phyloP scores from a whole-genome alignment of 371 early-diverging fungal species.

The Chytridium lagenaria region DNA sequence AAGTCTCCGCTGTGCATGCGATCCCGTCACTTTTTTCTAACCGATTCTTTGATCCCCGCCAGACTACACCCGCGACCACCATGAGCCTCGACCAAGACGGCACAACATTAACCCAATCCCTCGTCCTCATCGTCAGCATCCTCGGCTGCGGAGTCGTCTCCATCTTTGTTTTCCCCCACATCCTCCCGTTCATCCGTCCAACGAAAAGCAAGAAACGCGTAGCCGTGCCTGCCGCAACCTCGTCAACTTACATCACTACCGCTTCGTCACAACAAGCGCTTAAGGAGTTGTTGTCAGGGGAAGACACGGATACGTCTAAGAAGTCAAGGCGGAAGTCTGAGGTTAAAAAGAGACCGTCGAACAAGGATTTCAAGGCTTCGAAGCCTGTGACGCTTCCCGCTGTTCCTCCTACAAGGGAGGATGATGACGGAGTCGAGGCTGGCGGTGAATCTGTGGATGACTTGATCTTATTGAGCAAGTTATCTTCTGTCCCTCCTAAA shows the following conservation, averaged over 20 bases:
- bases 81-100: background rate
- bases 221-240: background rate
- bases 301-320: slow-evolving; percentile 7
- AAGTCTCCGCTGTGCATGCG: no score
- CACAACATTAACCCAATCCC: background rate
- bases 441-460: background rate
- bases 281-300: slow-evolving; percentile 6
- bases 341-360: background rate
- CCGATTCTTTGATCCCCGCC: no score
- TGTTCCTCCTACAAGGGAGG: background rate
- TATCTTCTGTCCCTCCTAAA: background rate
- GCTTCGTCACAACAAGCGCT: slow-evolving; percentile 1
- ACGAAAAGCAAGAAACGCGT: background rate
- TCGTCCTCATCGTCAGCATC: background rate
- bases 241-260: background rate
- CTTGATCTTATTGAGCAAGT: background rate
- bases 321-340: slow-evolving; percentile 1
- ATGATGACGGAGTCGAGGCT: no score
- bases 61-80: no score
- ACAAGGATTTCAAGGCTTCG: background rate
- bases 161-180: background rate
- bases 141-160: slow-evolving; percentile 5
- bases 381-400: background rate
- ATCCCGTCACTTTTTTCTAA: no score
- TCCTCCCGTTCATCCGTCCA: background rate